Base-by-base conservation (phyloP, 352 stramenopile genomes). In the Blastocystis sp. region DNA sequence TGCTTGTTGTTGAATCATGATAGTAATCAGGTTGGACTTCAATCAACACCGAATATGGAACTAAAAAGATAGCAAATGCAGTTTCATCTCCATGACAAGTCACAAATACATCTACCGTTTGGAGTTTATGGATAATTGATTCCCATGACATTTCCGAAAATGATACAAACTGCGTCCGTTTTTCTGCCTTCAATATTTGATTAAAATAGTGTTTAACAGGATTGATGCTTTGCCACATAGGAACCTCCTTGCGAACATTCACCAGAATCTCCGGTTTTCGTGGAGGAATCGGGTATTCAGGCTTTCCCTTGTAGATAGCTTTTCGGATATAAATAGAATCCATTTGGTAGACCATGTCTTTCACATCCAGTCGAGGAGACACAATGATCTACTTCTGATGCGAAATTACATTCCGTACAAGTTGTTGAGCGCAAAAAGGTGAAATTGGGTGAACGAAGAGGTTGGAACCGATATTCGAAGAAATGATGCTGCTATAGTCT, bases 11-110 rank as follows among this genome's bases (percentile, higher is more conserved):
- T 21, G 39, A 57, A 58, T 78, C 66, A 39, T 78, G 66, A 51
- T 61, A 78, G 32, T 78, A 78, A 29, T 78, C 66, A 16, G 66
- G 39, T 78, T 78, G 66, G 6, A 78, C 66, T 29, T 78, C 66
- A 16, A 78, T 54, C 5, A 78, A 37, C 37, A 78, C 66, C 6
- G 66, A 78, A 32, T 78, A 78, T 11, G 66, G 66, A n/a, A 78
- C 66, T 12, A 78, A 24, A 56, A 78, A 78, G 1, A 78, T 24
- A 24, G 58, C 42, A 56, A 78, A 78, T 24, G 49, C 35, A 39
- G 66, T 46, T 29, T 78, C 66, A 16, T 78, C 66, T 57, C 66
- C 66, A 58, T 78, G 58, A 1, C 32, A 56, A 4, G 66, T 78
- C 9, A 78, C 66, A 35, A 78, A 19, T 29, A 78, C 43, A 46